Evolutionary conservation across 768 basidiomycete species (phyloP).

Genomic region (Mycena rebaudengoi): DNA sequence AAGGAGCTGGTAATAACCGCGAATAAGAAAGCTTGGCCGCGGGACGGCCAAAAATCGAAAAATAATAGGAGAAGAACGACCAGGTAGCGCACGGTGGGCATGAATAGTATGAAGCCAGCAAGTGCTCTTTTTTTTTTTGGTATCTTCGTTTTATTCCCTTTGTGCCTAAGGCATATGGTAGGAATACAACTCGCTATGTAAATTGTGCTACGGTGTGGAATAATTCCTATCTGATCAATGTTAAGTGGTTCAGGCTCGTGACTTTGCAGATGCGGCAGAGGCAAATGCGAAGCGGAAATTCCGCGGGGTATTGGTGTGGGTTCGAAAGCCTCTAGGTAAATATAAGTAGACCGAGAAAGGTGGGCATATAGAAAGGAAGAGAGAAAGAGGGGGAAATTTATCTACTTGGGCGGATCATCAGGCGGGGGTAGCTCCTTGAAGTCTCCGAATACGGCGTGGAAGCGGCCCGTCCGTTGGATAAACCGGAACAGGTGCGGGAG

Average conservation of each 20-base stretch:
- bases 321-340: too few relatives aligned
- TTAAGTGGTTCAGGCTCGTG: neutral
- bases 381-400: neutral
- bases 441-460: neutral
- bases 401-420: neutral
- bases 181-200: neutral
- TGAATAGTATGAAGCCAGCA: too few relatives aligned
- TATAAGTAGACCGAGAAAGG: too few relatives aligned
- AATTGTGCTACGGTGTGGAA: neutral
- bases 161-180: conserved; percentile 13
- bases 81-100: too few relatives aligned
- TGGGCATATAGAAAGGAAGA: neutral
- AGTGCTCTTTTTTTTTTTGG: conserved; percentile 7
- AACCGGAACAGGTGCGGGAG: neutral
- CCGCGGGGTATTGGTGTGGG: too few relatives aligned
- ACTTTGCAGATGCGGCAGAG: too few relatives aligned
- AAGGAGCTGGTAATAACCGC: too few relatives aligned
- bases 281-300: neutral
- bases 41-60: too few relatives aligned
- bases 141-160: neutral
- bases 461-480: neutral
- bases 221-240: neutral
- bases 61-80: too few relatives aligned
- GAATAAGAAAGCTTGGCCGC: too few relatives aligned
- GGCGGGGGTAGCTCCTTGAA: neutral